Base-by-base conservation (phyloP, 2,329 filamentous ascomycete species). In the Penicillium corylophilum region DNA sequence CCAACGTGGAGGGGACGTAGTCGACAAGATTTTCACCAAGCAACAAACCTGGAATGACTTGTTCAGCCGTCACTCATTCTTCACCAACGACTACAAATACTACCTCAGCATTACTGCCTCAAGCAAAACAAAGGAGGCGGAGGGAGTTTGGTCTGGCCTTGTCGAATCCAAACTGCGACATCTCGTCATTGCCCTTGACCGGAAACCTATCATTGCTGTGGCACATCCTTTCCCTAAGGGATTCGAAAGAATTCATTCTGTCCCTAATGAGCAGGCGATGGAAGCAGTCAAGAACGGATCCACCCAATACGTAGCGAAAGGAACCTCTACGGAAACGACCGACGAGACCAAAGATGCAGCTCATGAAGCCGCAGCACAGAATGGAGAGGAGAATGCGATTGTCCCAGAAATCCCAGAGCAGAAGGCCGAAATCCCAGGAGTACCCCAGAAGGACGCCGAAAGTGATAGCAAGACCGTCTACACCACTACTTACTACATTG, bases 401-500 rank as follows among this genome's bases (percentile, higher is more conserved):
- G 64, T 69, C 10, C 69, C 71, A n/a, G 69, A 72, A 8, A 59
- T 63, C 15, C 43, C 53, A 0, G 64, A 72, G 38, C 66, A 70
- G 36, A 63, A 66, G 24, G 71, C 71, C 36, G 47, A 50, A 31
- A 28, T 4, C 3, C 12, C 26, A 28, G 26, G 12, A 10, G 26
- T 28, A 28, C 7, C 26, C 26, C 26, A 9, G 26, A 10, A 28
- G 2, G 70, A 65, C 24, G 70, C 75, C 23, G 72, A 75, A 41
- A 44, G 38, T 9, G 38, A 52, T 54, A 71, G 74, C 29, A 72
- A 74, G 47, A 79, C 77, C 41, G 74, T 97, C 24, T 95, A 89
- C 69, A 97, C 93, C 0, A 91, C 90, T 22, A 96, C 92, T 1
- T 93, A 92, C 71, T 99, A 97, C 68, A 90, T 99, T 66, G 94